phyloP scores from a whole-genome alignment of 2,329 filamentous ascomycete species.

The Leptodontidium sp. region DNA sequence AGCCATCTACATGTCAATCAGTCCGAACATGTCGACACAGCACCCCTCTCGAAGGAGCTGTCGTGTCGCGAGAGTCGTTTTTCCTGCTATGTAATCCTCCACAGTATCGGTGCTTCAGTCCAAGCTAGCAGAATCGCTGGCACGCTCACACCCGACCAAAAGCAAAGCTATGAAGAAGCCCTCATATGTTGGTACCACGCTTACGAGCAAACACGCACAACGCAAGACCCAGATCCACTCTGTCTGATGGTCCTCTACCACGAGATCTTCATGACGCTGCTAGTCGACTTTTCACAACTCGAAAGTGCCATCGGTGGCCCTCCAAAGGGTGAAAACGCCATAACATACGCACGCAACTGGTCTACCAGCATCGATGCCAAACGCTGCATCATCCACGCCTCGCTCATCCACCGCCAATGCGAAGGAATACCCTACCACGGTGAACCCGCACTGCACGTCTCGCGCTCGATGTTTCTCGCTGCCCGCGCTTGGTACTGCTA shows the following conservation, averaged over 20 bases:
- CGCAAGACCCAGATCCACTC: constrained; percentile 24
- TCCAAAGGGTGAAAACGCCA: constrained; percentile 6
- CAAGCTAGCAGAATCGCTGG: constrained; percentile 7
- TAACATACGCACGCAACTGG: constrained; percentile 26
- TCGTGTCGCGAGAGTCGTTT: constrained; percentile 15
- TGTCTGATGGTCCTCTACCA: constrained; percentile 36
- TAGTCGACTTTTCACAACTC: constrained; percentile 33
- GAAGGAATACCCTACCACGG: constrained; percentile 26
- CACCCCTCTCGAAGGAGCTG: constrained; percentile 15
- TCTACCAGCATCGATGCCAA: constrained; percentile 25
- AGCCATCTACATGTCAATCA: constrained; percentile 17
- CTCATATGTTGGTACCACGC: constrained; percentile 25
- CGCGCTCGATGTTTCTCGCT: constrained; percentile 31
- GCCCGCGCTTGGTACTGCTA: constrained; percentile 22
- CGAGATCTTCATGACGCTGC: constrained; percentile 33
- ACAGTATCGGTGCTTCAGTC: constrained; percentile 20
- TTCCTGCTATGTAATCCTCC: constrained; percentile 19
- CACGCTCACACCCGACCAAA: not conserved
- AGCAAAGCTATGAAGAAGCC: constrained; percentile 7
- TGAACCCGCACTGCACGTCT: constrained; percentile 33
- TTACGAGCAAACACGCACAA: constrained; percentile 22
- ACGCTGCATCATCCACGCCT: constrained; percentile 34
- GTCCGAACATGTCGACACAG: constrained; percentile 8
- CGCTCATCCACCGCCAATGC: constrained; percentile 25
- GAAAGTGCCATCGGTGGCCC: constrained; percentile 33